Percentiles rank a stretch among this genome's conserved stretches.
These are phyloP conservation scores for Inga laurina DNA, from an alignment of 306 rosid genomes.

Conservation along the genomic window DNA sequence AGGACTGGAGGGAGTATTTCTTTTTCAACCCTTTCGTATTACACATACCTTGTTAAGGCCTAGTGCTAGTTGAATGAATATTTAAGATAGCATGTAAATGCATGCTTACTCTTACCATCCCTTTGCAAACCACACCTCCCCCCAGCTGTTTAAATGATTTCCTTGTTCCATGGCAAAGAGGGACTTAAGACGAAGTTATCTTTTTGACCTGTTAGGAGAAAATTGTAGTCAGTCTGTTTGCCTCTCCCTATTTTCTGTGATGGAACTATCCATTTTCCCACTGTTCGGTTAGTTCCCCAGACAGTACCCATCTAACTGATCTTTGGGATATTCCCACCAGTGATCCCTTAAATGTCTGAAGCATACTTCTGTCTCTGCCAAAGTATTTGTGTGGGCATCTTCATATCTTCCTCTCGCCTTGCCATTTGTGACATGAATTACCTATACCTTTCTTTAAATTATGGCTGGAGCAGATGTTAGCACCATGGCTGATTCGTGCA, in stretches of 20 bases:
- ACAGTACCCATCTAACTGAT: not conserved
- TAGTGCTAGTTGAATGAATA: not conserved
- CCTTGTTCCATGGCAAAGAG: not conserved
- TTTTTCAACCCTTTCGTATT: not conserved
- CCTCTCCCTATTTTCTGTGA: not conserved
- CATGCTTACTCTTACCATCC: not conserved
- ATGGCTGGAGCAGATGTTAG: conserved; percentile 28
- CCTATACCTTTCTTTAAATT: not conserved
- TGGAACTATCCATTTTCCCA: not conserved
- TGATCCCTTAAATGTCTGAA: not conserved
- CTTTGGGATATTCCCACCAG: not conserved
- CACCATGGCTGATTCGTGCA: not conserved
- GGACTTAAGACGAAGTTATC: not conserved
- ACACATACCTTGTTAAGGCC: not conserved
- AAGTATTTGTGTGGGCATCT: not conserved
- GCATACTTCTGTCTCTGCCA: not conserved
- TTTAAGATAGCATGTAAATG: not conserved
- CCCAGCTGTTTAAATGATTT: not conserved
- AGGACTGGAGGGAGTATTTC: too few relatives aligned
- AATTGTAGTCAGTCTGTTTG: too few relatives aligned
- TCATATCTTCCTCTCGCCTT: not conserved
- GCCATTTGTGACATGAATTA: not conserved
- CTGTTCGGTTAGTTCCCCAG: not conserved
- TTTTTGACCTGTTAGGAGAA: not conserved
- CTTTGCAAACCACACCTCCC: not conserved